Conservation (phyloP, 441 rosid species). For the Viola pubescens region DNA sequence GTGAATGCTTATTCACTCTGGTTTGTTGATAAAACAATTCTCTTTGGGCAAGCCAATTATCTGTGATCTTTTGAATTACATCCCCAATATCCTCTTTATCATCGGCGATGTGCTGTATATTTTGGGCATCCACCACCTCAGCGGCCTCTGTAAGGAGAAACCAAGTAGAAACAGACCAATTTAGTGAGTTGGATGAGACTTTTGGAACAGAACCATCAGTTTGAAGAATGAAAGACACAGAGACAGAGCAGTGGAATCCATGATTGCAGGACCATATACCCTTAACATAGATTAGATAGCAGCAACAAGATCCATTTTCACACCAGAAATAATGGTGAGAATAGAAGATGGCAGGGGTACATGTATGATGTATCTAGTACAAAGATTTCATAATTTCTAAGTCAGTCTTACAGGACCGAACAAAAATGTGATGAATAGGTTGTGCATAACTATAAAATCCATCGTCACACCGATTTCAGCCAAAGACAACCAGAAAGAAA, state of each 20-base stretch:
- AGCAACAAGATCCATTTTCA: not conserved
- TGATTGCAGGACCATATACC: not conserved
- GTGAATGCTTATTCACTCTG: conserved; percentile 21
- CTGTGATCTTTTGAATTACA: conserved; percentile 32
- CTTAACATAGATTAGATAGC: not conserved
- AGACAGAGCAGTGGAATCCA: not conserved
- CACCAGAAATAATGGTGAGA: not conserved
- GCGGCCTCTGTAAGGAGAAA: conserved; percentile 36
- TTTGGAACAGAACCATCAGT: no score
- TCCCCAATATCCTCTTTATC: conserved; percentile 36
- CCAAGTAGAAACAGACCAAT: not conserved
- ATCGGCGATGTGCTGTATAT: conserved; percentile 49
- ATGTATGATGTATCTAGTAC: not conserved
- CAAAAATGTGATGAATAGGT: no score
- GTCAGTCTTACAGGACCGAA: no score
- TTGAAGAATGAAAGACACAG: not conserved
- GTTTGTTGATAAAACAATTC: conserved; percentile 37
- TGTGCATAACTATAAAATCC: no score
- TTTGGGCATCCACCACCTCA: conserved; percentile 34
- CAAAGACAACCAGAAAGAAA: no score
- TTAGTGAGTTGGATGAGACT: not conserved
- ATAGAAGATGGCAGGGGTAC: not conserved
- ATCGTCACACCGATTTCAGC: no score
- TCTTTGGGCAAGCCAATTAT: conserved; percentile 46
- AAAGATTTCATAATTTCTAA: no score